A percentile compares a stretch with the other conserved stretches of the same genome.
These are phyloP conservation scores for Pugionium cornutum DNA, from an alignment of 345 rosid genomes.

Conservation along the genomic window DNA sequence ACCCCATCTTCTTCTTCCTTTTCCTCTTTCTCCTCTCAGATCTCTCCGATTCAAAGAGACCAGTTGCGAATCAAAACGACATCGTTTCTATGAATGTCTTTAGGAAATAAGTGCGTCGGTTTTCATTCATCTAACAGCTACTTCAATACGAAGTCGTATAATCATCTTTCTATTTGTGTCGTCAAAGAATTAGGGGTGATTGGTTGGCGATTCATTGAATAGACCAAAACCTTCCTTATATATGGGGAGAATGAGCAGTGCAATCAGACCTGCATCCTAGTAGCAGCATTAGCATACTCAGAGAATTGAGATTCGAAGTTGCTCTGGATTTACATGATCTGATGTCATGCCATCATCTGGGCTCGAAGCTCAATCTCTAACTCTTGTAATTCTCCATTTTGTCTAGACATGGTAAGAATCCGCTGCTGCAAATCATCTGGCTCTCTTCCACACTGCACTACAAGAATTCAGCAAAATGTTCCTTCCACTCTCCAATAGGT, in stretches of 20 bases:
- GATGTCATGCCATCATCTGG: constrained; percentile 61
- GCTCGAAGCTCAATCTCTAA: constrained; percentile 78
- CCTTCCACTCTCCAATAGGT: not conserved
- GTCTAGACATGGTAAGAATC: constrained; percentile 52
- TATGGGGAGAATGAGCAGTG: not conserved
- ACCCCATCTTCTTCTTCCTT: constrained; percentile 60
- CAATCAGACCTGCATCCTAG: constrained; percentile 62
- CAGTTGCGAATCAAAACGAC: constrained; percentile 12
- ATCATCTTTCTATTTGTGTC: too few relatives aligned
- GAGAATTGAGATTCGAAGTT: constrained; percentile 59
- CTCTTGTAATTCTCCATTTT: constrained; percentile 73
- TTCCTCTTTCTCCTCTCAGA: constrained; percentile 21
- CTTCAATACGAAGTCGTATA: too few relatives aligned
- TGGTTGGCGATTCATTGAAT: too few relatives aligned
- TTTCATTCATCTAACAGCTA: too few relatives aligned
- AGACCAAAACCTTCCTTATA: not conserved
- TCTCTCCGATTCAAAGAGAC: constrained; percentile 15
- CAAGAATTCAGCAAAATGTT: constrained; percentile 29
- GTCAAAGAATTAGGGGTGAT: too few relatives aligned
- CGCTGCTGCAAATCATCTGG: constrained; percentile 70
- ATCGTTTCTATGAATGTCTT: not conserved
- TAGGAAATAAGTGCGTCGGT: not conserved
- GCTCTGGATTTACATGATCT: constrained; percentile 41
- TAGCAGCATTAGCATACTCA: constrained; percentile 60
- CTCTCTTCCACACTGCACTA: constrained; percentile 78